These are phyloP conservation scores for Moricandia arvensis DNA, from an alignment of 345 rosid species.

Conservation along the genomic window DNA sequence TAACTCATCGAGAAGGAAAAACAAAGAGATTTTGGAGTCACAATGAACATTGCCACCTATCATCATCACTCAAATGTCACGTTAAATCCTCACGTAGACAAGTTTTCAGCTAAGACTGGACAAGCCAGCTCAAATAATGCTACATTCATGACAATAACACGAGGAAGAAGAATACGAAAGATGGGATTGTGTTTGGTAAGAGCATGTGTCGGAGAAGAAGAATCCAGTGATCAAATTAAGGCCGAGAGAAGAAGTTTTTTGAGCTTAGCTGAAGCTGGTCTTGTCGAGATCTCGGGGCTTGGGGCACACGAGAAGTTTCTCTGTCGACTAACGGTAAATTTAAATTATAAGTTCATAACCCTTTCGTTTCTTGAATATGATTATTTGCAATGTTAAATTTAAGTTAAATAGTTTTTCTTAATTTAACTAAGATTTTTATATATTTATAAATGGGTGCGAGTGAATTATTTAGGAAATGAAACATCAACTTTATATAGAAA, in stretches of 20 bases:
- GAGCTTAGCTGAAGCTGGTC: constrained; percentile 86
- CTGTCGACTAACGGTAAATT: constrained; percentile 76
- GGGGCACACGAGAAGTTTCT: constrained; percentile 81
- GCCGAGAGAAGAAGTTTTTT: constrained; percentile 52
- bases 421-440: not conserved
- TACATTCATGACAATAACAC: constrained; percentile 16
- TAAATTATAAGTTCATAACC: not conserved
- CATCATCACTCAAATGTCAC: constrained; percentile 13
- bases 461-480: not conserved
- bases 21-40: constrained; percentile 10
- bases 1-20: constrained; percentile 9
- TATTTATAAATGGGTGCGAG: not conserved
- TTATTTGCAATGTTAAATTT: not conserved
- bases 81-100: constrained; percentile 13
- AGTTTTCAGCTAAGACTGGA: not conserved
- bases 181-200: constrained; percentile 25
- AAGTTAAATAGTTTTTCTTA: not conserved
- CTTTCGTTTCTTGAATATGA: not conserved
- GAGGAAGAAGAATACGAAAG: constrained; percentile 21
- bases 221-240: constrained; percentile 38
- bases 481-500: not conserved
- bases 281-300: constrained; percentile 77
- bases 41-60: constrained; percentile 23
- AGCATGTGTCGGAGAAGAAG: constrained; percentile 38
- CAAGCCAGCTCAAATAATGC: constrained; percentile 9